A percentile compares a stretch with the other conserved stretches of the same genome.
phyloP scores from a whole-genome alignment of 1,284 basidiomycete species.

The Cryptococcus deneoformans region DNA sequence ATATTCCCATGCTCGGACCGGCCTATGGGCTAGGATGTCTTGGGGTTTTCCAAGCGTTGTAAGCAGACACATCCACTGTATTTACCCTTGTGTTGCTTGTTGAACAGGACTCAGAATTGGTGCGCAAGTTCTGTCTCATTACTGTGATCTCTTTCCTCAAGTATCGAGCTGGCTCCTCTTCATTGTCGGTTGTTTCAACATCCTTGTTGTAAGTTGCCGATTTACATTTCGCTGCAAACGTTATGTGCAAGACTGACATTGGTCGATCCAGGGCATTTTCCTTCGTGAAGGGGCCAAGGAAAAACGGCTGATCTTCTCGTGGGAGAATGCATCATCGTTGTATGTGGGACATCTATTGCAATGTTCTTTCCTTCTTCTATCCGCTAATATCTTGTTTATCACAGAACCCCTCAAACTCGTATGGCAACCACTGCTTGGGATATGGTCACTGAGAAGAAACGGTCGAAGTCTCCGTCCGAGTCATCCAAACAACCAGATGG shows the following conservation, averaged over 20 bases:
- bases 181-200: slow-evolving; percentile 76
- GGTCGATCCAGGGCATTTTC: slow-evolving; percentile 33
- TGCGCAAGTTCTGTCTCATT: slow-evolving; percentile 75
- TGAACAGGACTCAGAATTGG: no score
- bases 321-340: slow-evolving; percentile 47
- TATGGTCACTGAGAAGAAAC: slow-evolving; percentile 18
- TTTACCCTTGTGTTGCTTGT: not conserved
- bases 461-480: not conserved
- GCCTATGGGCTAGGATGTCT: slow-evolving; percentile 76
- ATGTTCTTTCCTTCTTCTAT: not conserved
- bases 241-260: no score
- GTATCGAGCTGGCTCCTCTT: slow-evolving; percentile 84
- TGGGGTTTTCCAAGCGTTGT: slow-evolving; percentile 78
- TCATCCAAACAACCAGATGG: not conserved
- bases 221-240: not conserved
- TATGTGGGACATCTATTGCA: slow-evolving; percentile 12
- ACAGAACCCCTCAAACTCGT: slow-evolving; percentile 43
- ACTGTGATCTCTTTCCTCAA: slow-evolving; percentile 71
- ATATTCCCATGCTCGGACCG: slow-evolving; percentile 80
- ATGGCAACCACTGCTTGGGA: slow-evolving; percentile 44
- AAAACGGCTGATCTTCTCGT: slow-evolving; percentile 45
- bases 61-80: slow-evolving; percentile 24
- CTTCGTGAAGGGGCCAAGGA: slow-evolving; percentile 38
- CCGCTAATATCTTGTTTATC: not conserved
- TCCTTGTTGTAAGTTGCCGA: slow-evolving; percentile 57